Evolutionary conservation across 2,329 filamentous ascomycete species (phyloP), one percentile per base, ranked within the genome.

Genomic region (Colletotrichum lentis): DNA sequence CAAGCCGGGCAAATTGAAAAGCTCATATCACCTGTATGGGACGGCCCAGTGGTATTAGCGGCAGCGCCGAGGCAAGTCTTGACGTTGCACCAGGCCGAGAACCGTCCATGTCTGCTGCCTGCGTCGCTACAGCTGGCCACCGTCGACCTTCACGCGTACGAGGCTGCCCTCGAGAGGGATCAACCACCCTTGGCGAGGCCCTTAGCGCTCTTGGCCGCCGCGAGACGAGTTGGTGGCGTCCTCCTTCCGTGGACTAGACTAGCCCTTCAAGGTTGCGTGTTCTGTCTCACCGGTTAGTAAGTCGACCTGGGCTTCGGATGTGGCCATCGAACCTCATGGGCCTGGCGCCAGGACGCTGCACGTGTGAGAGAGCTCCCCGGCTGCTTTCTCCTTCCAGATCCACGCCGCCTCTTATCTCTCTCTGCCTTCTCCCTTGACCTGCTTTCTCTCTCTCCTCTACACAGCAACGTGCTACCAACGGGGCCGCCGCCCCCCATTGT

Each of bases 261-360:
- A 59, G 62, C 12, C 47, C 44, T 41, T 46, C 50, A 24, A 20
- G 47, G n/a, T 8, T 55, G 41, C 24, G 24, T 3, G n/a, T 22
- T 3, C 24, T 69, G 66, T 61, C 62, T 65, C 35, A 56, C 22
- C 62, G 50, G 50, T 43, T n/a, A n/a, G n/a, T n/a, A 68, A 55
- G 27, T 37, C 18, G 27, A 3, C 11, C 31, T 18, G 10, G 54
- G 35, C 20, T 35, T 43, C 53, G 39, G 18, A 18, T 16, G 46
- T 24, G 35, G 50, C n/a, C 31, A 41, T 52, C 24, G 27, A 35
- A 6, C 20, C 41, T 12, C 61, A 44, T 35, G 24, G 20, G 35
- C 12, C n/a, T 24, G 10, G 22, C 43, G 27, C 8, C 27, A 27
- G n/a, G n/a, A n/a, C n/a, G n/a, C n/a, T 31, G 27, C 27, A 31